Evolutionary conservation across 108 stramenopile genomes (phyloP).

Genomic region (Mediolabrus comicus): DNA sequence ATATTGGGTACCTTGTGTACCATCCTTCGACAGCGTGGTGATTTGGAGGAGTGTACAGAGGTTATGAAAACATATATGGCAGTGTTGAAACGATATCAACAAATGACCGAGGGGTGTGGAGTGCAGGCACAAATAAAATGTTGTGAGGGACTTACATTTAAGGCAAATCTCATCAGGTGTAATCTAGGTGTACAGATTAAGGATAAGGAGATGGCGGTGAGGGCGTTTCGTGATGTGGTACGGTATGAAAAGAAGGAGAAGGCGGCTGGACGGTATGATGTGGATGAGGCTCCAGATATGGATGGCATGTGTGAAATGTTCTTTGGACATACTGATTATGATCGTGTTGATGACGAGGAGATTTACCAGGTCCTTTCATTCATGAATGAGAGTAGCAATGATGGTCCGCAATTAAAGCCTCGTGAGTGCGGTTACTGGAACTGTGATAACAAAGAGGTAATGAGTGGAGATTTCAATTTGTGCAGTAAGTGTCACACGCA

Average conservation of each 20-base stretch:
- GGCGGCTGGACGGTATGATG: not conserved
- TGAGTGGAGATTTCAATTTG: slow-evolving; percentile 6
- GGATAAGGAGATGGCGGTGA: slow-evolving; percentile 8
- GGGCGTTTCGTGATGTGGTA: slow-evolving; percentile 7
- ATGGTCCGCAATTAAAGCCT: not conserved
- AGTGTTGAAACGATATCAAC: slow-evolving; percentile 3
- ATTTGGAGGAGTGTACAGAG: slow-evolving; percentile 5
- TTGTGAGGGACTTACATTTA: slow-evolving; percentile 1
- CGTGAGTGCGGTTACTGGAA: not conserved
- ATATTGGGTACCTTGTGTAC: slow-evolving; percentile 13
- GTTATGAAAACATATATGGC: slow-evolving; percentile 11
- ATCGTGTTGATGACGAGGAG: not conserved
- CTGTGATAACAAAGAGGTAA: slow-evolving; percentile 1
- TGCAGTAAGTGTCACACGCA: slow-evolving; percentile 3
- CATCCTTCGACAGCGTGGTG: slow-evolving; percentile 7
- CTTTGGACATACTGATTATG: not conserved
- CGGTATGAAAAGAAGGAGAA: slow-evolving; percentile 5
- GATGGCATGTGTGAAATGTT: not conserved
- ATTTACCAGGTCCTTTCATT: slow-evolving; percentile 1
- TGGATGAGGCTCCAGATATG: not conserved
- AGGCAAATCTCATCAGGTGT: not conserved
- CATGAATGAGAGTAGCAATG: not conserved
- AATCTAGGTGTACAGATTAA: slow-evolving; percentile 1
- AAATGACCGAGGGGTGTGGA: slow-evolving; percentile 3
- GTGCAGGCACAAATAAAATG: not conserved